Base-by-base conservation (phyloP, 2,329 filamentous ascomycete species). In the Basipetospora sp. region DNA sequence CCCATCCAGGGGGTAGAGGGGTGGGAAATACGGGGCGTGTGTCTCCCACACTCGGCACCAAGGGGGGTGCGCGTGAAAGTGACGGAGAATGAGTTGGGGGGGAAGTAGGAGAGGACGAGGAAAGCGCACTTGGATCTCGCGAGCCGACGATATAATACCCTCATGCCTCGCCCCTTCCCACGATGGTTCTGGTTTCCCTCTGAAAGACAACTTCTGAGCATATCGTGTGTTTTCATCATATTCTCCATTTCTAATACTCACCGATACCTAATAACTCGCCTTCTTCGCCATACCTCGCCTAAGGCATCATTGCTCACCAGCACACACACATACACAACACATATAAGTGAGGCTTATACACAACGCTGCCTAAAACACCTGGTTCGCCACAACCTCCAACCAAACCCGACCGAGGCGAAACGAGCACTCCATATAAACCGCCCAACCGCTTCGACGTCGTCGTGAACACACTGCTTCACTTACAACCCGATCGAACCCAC, bases 401-500 rank as follows among this genome's bases (percentile, higher is more conserved):
- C 11, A 14, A 32, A 18, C 30, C 19, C 11, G n/a, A 14, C 32
- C n/a, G 15, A 5, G 4, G 13, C 13, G 18, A 14, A 34, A 15
- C 27, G 22, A n/a, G 22, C 22, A 25, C 22, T 25, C 6, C 22
- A 25, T 11, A 25, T 11, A 25, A 25, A 25, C 22, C 11, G 22
- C 22, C 22, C 22, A 25, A 25, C 6, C 22, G 22, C 6, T 11
- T 25, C 22, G 11, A 11, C 22, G 11, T 11, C 6, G 22, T 25
- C 22, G 6, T n/a, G n/a, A n/a, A n/a, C n/a, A n/a, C n/a, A n/a
- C 10, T 16, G 16, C 32, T 22, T 11, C 17, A 26, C 32, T 14
- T 17, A 26, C 32, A 25, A 26, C 19, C 16, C 18, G 16, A 32
- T 18, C 16, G 15, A 28, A 38, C 14, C 31, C 34, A 45, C 42